Conservation (phyloP, 2,329 filamentous ascomycete genomes). For the Zymoseptoria brevis region DNA sequence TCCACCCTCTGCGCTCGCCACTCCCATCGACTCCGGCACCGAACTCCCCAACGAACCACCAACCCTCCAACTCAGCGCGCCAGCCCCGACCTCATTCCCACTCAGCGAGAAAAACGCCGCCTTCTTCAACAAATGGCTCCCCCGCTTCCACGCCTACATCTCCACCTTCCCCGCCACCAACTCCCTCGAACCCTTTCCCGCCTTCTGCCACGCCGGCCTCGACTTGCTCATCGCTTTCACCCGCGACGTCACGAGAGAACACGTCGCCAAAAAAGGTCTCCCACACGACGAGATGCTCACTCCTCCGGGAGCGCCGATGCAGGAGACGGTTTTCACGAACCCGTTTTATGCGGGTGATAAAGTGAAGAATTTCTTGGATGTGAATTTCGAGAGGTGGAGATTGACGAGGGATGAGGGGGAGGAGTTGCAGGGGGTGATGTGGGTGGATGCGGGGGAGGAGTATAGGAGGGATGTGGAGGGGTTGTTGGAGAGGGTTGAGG, state of each 20-base stretch:
- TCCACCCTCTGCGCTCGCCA: background rate
- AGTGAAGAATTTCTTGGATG: background rate
- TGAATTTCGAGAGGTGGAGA: background rate
- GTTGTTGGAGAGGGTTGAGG: background rate
- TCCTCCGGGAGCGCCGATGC: background rate
- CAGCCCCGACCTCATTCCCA: background rate
- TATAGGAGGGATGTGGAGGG: background rate
- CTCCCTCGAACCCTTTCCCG: background rate
- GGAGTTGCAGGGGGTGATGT: background rate
- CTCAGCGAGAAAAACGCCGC: background rate
- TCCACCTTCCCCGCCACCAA: background rate
- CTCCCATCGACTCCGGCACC: background rate
- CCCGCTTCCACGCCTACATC: background rate
- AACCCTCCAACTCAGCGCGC: background rate
- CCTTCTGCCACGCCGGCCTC: background rate
- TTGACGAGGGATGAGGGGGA: background rate
- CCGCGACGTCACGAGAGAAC: background rate
- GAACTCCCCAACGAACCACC: background rate
- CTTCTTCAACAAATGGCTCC: constrained; percentile 1
- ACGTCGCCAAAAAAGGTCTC: background rate
- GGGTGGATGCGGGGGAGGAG: background rate
- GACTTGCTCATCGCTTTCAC: background rate
- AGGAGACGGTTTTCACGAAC: background rate
- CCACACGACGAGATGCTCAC: background rate
- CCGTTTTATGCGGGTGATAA: background rate